phyloP scores from a whole-genome alignment of 2,329 filamentous ascomycete species.

The Clonostachys sp. region DNA sequence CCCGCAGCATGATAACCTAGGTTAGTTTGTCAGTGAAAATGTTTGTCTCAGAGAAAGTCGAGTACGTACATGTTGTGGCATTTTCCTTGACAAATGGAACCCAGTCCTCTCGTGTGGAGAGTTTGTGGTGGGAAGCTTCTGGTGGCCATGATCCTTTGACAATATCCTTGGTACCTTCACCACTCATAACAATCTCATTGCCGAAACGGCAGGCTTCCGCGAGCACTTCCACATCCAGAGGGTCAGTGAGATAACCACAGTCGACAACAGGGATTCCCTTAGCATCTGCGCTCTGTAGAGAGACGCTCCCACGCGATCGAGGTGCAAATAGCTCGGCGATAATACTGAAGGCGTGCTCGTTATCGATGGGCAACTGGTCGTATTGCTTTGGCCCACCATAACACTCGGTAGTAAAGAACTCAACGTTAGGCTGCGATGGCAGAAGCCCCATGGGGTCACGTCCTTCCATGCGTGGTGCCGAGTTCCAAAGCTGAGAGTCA shows the following conservation, averaged over 20 bases:
- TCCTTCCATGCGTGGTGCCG: slow-evolving; percentile 37
- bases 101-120: slow-evolving; percentile 53
- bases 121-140: slow-evolving; percentile 43
- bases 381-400: slow-evolving; percentile 58
- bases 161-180: slow-evolving; percentile 51
- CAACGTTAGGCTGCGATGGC: slow-evolving; percentile 51
- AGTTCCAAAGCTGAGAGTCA: slow-evolving; percentile 48
- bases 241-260: slow-evolving; percentile 50
- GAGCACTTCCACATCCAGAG: slow-evolving; percentile 51
- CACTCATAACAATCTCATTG: slow-evolving; percentile 30
- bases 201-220: slow-evolving; percentile 37
- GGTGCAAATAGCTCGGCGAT: slow-evolving; percentile 54
- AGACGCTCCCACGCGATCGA: slow-evolving; percentile 51
- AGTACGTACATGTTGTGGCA: slow-evolving; percentile 51
- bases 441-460: slow-evolving; percentile 61
- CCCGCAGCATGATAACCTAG: slow-evolving; percentile 51
- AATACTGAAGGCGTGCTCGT: slow-evolving; percentile 52
- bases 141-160: slow-evolving; percentile 57
- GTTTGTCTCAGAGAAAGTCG: too few relatives aligned
- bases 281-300: slow-evolving; percentile 40
- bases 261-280: slow-evolving; percentile 50
- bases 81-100: slow-evolving; percentile 49
- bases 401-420: slow-evolving; percentile 59
- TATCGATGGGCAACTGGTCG: slow-evolving; percentile 43
- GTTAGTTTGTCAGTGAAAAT: too few relatives aligned